Conservation (phyloP, 106 monocot genomes). For the Dioscorea zingiberensis region DNA sequence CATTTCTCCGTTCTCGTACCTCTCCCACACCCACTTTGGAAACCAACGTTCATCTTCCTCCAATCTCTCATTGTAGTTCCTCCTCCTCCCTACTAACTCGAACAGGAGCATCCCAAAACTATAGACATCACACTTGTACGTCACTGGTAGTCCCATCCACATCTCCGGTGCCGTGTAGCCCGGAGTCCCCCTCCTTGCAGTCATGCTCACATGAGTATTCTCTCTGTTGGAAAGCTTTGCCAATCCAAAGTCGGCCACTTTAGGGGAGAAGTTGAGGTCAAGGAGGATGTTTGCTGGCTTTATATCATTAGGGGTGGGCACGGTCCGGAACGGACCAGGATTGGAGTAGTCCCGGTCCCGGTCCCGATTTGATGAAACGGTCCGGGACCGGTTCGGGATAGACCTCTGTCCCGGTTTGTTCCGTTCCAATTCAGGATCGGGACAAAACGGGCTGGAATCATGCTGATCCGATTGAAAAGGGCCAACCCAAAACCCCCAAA, state of each 20-base stretch:
- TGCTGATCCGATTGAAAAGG: no score
- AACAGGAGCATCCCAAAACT: slow-evolving; percentile 44
- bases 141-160: slow-evolving; percentile 25
- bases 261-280: slow-evolving; percentile 9
- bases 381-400: no score
- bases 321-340: no score
- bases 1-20: slow-evolving; percentile 12
- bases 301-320: not conserved
- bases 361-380: no score
- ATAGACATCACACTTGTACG: slow-evolving; percentile 39
- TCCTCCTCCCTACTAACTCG: slow-evolving; percentile 34
- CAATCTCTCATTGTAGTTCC: not conserved
- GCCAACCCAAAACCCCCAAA: no score
- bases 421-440: no score
- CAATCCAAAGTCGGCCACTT: slow-evolving; percentile 23
- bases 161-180: slow-evolving; percentile 46
- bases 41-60: slow-evolving; percentile 31
- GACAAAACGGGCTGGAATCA: no score
- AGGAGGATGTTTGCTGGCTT: slow-evolving; percentile 21
- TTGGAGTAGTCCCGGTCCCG: no score
- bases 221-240: slow-evolving; percentile 9
- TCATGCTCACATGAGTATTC: not conserved
- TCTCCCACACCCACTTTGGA: slow-evolving; percentile 44
- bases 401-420: no score
- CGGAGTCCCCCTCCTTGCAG: slow-evolving; percentile 19